Conservation (phyloP, 2,329 filamentous ascomycete species). For the Aspergillus bombycis region DNA sequence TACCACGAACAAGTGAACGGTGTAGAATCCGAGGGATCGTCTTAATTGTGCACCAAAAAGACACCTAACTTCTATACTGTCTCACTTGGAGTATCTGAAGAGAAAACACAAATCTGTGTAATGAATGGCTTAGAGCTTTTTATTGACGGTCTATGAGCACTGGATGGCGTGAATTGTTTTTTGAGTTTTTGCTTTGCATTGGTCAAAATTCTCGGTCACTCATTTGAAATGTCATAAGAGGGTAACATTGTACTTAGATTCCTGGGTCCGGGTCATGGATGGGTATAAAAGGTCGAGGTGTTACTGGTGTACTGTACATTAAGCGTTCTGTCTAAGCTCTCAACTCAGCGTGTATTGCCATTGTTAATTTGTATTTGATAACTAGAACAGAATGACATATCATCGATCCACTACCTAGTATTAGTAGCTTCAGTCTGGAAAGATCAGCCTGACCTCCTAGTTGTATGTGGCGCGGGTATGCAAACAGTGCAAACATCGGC, state of each 20-base stretch:
- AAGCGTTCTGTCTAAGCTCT: conserved; percentile 16
- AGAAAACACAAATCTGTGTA: conserved; percentile 7
- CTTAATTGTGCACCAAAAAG: not conserved
- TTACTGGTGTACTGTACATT: conserved; percentile 20
- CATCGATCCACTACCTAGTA: not conserved
- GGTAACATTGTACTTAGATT: conserved; percentile 11
- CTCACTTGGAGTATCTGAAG: not conserved
- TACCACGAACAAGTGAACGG: conserved; percentile 23
- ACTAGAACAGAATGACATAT: not conserved
- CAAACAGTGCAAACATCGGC: conserved; percentile 37
- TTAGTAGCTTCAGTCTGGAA: not conserved
- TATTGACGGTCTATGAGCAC: conserved; percentile 26
- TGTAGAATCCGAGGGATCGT: conserved; percentile 5
- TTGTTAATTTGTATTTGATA: conserved; percentile 1
- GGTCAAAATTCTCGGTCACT: conserved; percentile 12
- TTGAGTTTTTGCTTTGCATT: conserved; percentile 8
- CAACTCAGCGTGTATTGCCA: conserved; percentile 2
- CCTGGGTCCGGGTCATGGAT: conserved; percentile 10
- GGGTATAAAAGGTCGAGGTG: conserved; percentile 12
- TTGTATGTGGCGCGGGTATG: conserved; percentile 12
- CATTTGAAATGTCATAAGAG: conserved; percentile 13
- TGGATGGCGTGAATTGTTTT: conserved; percentile 28
- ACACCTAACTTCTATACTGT: not conserved
- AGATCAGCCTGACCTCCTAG: not conserved
- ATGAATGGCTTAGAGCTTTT: conserved; percentile 27